These are phyloP conservation scores for Dactylellina drechsleri DNA, from an alignment of 2,329 filamentous ascomycete species.

Conservation along the genomic window DNA sequence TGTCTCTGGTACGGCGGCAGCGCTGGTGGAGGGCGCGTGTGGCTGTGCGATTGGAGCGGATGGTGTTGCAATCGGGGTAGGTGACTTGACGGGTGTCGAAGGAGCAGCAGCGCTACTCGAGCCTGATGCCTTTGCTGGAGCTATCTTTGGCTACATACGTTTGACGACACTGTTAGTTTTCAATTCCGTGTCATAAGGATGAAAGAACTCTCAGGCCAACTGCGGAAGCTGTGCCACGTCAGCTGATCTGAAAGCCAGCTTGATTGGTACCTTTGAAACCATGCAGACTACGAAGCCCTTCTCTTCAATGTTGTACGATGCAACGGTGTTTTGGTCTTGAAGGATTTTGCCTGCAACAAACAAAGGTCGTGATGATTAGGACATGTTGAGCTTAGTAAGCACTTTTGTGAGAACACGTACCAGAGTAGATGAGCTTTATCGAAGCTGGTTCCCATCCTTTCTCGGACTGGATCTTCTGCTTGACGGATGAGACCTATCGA, in stretches of 20 bases:
- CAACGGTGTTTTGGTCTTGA: constrained; percentile 95
- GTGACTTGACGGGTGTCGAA: constrained; percentile 71
- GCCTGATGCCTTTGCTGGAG: constrained; percentile 67
- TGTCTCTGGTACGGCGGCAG: constrained; percentile 65
- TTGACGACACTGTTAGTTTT: constrained; percentile 56
- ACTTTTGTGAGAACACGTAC: constrained; percentile 66
- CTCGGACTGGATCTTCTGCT: constrained; percentile 89
- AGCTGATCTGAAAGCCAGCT: constrained; percentile 8
- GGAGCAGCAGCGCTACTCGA: constrained; percentile 71
- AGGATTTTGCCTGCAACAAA: constrained; percentile 84
- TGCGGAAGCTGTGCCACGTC: constrained; percentile 33
- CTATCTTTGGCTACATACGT: constrained; percentile 74
- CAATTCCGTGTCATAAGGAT: constrained; percentile 32
- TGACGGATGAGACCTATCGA: constrained; percentile 82
- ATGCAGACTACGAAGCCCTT: constrained; percentile 99
- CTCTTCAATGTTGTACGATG: constrained; percentile 98
- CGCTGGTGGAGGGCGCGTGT: constrained; percentile 62
- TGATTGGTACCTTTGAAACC: constrained; percentile 82
- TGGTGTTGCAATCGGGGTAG: constrained; percentile 66
- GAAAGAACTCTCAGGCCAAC: constrained; percentile 12
- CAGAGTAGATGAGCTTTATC: constrained; percentile 98
- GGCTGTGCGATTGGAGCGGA: constrained; percentile 66
- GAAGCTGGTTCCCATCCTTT: constrained; percentile 92
- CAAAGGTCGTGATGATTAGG: constrained; percentile 56
- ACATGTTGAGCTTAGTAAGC: constrained; percentile 25